Evolutionary conservation across 441 rosid genomes (phyloP), one percentile per base, ranked within the genome.

Genomic region (Eruca vesicaria): DNA sequence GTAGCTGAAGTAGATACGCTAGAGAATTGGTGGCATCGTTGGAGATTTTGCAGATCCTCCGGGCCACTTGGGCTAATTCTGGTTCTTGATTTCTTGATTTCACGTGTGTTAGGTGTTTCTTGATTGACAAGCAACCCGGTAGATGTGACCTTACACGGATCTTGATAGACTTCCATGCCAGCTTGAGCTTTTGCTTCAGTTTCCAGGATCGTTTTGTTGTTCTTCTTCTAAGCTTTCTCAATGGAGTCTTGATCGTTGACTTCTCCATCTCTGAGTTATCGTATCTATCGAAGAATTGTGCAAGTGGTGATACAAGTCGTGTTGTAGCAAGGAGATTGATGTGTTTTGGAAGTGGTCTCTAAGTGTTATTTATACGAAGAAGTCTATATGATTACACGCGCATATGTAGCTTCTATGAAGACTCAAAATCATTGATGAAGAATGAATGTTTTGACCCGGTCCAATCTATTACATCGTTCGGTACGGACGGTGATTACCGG

Each of bases 111-210:
- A 79, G 79, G 9, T 41, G 83, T 52, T 70, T 82, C 32, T 74
- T 68, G 78, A 72, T 67, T 12, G 59, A 36, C 67, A 78, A 62
- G 67, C 68, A 78, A 55, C 63, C 35, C 0, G 78, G 78, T 6
- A 73, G 71, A 21, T 78, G 48, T 53, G 77, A 60, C 80, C 43
- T 75, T 38, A 33, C 80, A 14, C 43, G 79, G 23, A 62, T 82
- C 65, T 75, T 85, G 43, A 84, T 64, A 1, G 88, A 74, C 68
- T 55, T 79, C 89, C 88, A 83, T 9, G 79, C 78, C 9, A 83
- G 33, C 35, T 63, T 68, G 29, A 83, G 67, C 71, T 70, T 76
- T 48, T 45, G 79, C 83, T 82, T 88, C 70, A 84, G 38, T 63
- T 60, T 88, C 87, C 87, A 83, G 5, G 60, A 66, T 57, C 85